A percentile compares a stretch with the other conserved stretches of the same genome.
phyloP scores from a whole-genome alignment of 202 grass and related monocot species.

The Setaria viridis region DNA sequence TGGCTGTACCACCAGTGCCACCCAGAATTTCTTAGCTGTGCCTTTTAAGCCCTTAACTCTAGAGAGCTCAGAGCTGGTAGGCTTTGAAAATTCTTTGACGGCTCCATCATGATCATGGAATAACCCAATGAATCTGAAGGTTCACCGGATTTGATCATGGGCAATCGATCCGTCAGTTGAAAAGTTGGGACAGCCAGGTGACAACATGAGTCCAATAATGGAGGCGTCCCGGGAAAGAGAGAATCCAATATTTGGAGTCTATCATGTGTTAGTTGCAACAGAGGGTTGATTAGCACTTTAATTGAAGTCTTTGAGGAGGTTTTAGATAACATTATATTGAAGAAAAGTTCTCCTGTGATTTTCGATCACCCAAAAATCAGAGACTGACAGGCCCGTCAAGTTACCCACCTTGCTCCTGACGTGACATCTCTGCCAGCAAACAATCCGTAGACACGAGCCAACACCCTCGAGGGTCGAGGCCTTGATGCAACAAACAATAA shows the following conservation, averaged over 20 bases:
- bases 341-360: background rate
- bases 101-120: background rate
- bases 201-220: background rate
- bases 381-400: background rate
- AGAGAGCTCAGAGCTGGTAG: background rate
- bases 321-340: background rate
- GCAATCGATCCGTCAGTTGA: background rate
- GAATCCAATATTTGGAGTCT: background rate
- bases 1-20: background rate
- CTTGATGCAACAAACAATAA: background rate
- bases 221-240: background rate
- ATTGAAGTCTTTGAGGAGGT: background rate
- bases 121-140: background rate
- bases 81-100: conserved; percentile 6
- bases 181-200: conserved; percentile 18
- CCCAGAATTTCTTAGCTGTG: background rate
- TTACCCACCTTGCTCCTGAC: background rate
- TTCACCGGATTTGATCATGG: background rate
- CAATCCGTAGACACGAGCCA: background rate
- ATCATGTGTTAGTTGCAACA: background rate
- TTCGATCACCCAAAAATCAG: background rate
- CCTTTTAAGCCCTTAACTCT: background rate
- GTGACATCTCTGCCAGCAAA: background rate
- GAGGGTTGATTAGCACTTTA: background rate
- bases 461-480: background rate